Percentiles rank a stretch among this genome's conserved stretches.
These are phyloP conservation scores for Elaeis oleifera DNA, from an alignment of 202 grass and related monocot genomes.

Conservation along the genomic window DNA sequence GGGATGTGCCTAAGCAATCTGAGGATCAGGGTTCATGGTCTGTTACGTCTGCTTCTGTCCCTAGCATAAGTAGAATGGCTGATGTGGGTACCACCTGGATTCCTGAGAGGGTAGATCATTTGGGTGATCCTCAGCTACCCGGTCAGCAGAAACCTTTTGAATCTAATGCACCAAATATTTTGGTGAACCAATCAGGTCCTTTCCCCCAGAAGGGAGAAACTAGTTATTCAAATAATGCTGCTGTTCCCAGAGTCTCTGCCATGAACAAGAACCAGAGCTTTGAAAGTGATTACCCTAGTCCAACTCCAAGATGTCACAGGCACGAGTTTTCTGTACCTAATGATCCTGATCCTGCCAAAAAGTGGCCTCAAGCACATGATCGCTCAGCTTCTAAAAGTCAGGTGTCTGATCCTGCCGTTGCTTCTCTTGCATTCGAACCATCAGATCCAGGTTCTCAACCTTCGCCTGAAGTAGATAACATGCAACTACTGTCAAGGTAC, in stretches of 20 bases:
- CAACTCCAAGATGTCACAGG: conserved; percentile 34
- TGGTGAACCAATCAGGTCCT: no score
- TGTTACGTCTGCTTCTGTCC: conserved; percentile 2
- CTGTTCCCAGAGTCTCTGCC: not conserved
- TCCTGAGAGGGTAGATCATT: conserved; percentile 6
- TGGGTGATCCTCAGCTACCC: not conserved
- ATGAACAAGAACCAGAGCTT: conserved; percentile 31
- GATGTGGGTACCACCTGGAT: conserved; percentile 11
- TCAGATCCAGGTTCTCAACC: conserved; percentile 20
- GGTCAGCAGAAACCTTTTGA: conserved; percentile 16
- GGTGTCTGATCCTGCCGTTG: not conserved
- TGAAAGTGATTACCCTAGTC: conserved; percentile 32
- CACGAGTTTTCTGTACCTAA: conserved; percentile 21
- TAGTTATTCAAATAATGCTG: no score
- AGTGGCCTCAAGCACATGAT: no score
- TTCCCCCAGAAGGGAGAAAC: no score
- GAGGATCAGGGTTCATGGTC: conserved; percentile 16
- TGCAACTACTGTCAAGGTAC: conserved; percentile 18
- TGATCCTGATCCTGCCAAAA: conserved; percentile 3
- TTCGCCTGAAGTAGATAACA: conserved; percentile 18
- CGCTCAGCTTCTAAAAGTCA: no score
- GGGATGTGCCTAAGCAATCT: conserved; percentile 26
- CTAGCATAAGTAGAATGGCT: not conserved
- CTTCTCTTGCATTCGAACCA: conserved; percentile 18
- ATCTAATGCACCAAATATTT: not conserved